phyloP scores from a whole-genome alignment of 2,329 filamentous ascomycete species.

The Claviceps purpurea region DNA sequence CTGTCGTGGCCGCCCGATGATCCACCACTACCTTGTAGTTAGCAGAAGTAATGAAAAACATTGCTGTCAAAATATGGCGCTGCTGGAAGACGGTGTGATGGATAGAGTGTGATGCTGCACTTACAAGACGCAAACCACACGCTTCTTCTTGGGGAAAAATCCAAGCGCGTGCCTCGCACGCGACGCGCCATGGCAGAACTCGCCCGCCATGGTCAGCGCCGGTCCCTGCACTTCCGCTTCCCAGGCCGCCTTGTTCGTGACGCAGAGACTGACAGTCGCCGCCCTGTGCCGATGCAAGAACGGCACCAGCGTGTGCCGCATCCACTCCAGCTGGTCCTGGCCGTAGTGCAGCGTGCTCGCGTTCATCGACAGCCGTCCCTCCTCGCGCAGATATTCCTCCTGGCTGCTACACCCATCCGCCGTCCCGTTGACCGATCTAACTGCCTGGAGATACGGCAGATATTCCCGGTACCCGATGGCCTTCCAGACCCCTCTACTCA shows the following conservation, averaged over 20 bases:
- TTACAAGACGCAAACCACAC: conserved; percentile 1
- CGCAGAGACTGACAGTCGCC: background rate
- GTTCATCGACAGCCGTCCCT: background rate
- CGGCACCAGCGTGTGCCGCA: background rate
- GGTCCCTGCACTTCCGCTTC: background rate
- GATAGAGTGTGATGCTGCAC: background rate
- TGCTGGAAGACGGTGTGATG: background rate
- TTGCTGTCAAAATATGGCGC: background rate
- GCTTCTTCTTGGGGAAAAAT: background rate
- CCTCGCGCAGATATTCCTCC: background rate
- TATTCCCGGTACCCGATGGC: background rate
- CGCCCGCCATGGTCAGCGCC: background rate
- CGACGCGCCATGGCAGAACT: background rate
- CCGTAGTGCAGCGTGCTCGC: conserved; percentile 1
- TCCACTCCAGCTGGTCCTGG: conserved; percentile 2
- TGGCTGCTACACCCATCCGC: background rate
- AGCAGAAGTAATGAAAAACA: background rate
- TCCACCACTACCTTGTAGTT: background rate
- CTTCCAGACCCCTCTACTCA: background rate
- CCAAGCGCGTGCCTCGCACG: background rate
- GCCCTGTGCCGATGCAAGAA: background rate
- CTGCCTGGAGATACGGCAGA: background rate
- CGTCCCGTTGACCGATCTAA: background rate
- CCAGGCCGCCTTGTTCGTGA: background rate
- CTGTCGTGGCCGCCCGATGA: conserved; percentile 49